A percentile compares a stretch with the other conserved stretches of the same genome.
Conservation (phyloP, 257 asterid genomes). For the Fraxinus quadrangulata region DNA sequence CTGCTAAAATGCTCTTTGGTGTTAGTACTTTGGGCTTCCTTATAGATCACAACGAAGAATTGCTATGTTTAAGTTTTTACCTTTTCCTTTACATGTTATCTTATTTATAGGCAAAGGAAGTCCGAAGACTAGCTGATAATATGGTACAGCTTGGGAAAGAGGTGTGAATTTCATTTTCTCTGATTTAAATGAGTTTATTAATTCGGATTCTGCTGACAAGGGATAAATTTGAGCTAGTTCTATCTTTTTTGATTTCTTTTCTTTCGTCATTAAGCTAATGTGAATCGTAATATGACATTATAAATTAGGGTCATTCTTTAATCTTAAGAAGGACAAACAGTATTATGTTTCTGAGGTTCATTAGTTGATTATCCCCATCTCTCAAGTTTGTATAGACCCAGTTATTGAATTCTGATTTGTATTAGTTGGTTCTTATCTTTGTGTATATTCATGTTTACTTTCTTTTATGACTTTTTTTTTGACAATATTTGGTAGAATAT, state of each 20-base stretch:
- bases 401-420: too few species aligned
- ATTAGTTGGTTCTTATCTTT: neutral
- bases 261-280: neutral
- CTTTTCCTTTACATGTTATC: slow-evolving; percentile 1
- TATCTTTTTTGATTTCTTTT: neutral
- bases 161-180: slow-evolving; percentile 40
- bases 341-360: neutral
- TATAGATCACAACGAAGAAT: neutral
- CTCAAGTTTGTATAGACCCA: neutral
- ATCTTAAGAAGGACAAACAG: slow-evolving; percentile 1
- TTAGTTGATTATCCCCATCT: neutral
- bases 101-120: slow-evolving; percentile 76
- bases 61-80: neutral
- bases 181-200: neutral
- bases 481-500: neutral
- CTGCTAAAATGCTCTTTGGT: neutral
- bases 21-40: slow-evolving; percentile 5
- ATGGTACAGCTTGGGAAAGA: slow-evolving; percentile 97
- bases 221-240: slow-evolving; percentile 6
- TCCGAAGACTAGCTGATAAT: slow-evolving; percentile 93
- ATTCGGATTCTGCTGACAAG: slow-evolving; percentile 2
- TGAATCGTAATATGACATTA: neutral
- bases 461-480: neutral
- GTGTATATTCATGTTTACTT: neutral
- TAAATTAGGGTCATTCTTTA: neutral